phyloP scores from a whole-genome alignment of 192 early-diverging fungal genomes.

The Rhizophlyctis rosea region DNA sequence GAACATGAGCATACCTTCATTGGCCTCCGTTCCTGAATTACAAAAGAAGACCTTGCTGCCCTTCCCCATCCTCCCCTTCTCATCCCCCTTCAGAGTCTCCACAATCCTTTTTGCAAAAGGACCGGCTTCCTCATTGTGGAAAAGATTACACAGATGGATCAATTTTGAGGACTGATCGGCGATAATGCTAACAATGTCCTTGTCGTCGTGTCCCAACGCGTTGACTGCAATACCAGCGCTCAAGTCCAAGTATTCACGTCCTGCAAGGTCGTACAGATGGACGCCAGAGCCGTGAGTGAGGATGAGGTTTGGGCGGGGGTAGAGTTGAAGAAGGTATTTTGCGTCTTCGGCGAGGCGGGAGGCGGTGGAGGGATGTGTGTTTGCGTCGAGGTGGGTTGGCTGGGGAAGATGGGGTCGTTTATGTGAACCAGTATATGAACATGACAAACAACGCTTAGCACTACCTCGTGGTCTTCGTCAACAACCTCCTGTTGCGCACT shows the following conservation, averaged over 20 bases:
- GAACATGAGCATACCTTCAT: slow-evolving; percentile 82
- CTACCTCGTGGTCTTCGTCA: no score
- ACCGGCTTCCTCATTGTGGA: slow-evolving; percentile 85
- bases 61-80: slow-evolving; percentile 14
- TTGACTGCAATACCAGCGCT: slow-evolving; percentile 93
- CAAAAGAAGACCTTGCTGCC: slow-evolving; percentile 84
- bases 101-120: slow-evolving; percentile 74
- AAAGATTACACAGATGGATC: slow-evolving; percentile 89
- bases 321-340: slow-evolving; percentile 39
- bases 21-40: slow-evolving; percentile 98
- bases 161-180: slow-evolving; percentile 79
- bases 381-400: slow-evolving; percentile 16
- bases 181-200: slow-evolving; percentile 66
- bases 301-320: slow-evolving; percentile 41
- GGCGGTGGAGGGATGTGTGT: slow-evolving; percentile 24
- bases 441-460: no score
- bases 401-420: no score
- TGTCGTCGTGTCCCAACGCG: slow-evolving; percentile 85
- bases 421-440: no score
- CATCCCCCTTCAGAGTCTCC: slow-evolving; percentile 19
- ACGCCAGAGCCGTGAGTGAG: slow-evolving; percentile 81
- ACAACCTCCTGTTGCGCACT: no score
- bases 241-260: slow-evolving; percentile 85
- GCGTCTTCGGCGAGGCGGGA: slow-evolving; percentile 16
- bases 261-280: slow-evolving; percentile 72